These are phyloP conservation scores for Suhomyces terraborum DNA, from an alignment of 1,139 yeast genomes.

Conservation along the genomic window DNA sequence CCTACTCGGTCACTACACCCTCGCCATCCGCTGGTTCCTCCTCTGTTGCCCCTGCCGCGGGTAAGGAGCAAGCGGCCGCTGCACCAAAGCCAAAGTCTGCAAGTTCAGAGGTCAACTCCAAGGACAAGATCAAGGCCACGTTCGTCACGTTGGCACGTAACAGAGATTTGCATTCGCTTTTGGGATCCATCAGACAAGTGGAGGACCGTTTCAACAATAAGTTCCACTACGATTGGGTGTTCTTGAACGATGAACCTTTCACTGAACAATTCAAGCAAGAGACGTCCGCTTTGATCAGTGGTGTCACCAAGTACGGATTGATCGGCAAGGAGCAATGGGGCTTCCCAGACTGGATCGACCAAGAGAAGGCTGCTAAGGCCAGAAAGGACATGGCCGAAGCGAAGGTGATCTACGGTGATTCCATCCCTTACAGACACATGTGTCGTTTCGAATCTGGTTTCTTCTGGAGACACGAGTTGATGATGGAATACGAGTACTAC, in stretches of 20 bases:
- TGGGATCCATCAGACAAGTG: conserved; percentile 45
- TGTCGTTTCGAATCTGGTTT: conserved; percentile 92
- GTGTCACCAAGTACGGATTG: conserved; percentile 45
- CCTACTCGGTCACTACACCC: conserved; percentile 36
- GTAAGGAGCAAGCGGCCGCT: conserved; percentile 3
- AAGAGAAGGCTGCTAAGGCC: conserved; percentile 53
- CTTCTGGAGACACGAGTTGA: conserved; percentile 74
- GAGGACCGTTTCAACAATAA: conserved; percentile 49
- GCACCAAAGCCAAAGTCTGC: conserved; percentile 7
- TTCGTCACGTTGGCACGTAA: conserved; percentile 50
- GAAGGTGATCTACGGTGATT: conserved; percentile 61
- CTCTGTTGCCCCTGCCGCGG: conserved; percentile 13
- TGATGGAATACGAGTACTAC: conserved; percentile 77
- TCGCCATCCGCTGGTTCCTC: conserved; percentile 13
- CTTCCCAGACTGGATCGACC: conserved; percentile 61
- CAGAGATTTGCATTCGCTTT: conserved; percentile 37
- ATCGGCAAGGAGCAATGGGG: conserved; percentile 52
- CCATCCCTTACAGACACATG: conserved; percentile 75
- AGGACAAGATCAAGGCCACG: conserved; percentile 42
- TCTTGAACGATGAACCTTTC: conserved; percentile 47
- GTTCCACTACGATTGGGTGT: conserved; percentile 50
- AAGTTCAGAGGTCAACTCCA: conserved; percentile 11
- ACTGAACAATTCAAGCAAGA: conserved; percentile 41
- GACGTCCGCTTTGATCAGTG: conserved; percentile 38
- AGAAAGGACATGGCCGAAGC: conserved; percentile 54